These are phyloP conservation scores for Limnanthes douglasii DNA, from an alignment of 345 rosid species.

Conservation along the genomic window DNA sequence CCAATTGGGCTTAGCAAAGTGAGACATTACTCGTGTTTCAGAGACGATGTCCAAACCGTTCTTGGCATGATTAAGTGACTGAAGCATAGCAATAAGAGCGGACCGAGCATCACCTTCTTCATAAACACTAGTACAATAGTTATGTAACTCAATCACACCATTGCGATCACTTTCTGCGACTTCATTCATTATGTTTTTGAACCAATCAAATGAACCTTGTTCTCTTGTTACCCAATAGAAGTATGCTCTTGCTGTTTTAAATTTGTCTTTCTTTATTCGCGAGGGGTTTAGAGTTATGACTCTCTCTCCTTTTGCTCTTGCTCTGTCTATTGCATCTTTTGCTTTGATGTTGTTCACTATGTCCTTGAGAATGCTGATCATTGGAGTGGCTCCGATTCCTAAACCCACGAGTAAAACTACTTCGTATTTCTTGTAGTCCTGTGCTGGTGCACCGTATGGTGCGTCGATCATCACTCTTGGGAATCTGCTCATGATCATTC, in stretches of 20 bases:
- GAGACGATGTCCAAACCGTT: slow-evolving; percentile 68
- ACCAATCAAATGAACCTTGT: slow-evolving; percentile 84
- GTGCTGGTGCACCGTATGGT: slow-evolving; percentile 89
- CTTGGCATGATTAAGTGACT: slow-evolving; percentile 56
- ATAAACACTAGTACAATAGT: slow-evolving; percentile 71
- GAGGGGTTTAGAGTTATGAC: slow-evolving; percentile 13
- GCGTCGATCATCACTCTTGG: slow-evolving; percentile 66
- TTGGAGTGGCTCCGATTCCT: slow-evolving; percentile 84
- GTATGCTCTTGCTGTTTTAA: slow-evolving; percentile 61
- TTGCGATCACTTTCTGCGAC: slow-evolving; percentile 52
- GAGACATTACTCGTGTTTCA: slow-evolving; percentile 67
- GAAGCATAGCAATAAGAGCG: slow-evolving; percentile 71
- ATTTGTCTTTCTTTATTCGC: slow-evolving; percentile 24
- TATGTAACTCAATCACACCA: slow-evolving; percentile 56
- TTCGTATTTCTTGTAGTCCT: slow-evolving; percentile 67
- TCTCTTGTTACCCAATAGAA: slow-evolving; percentile 83
- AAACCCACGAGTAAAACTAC: slow-evolving; percentile 63
- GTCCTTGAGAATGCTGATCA: slow-evolving; percentile 82
- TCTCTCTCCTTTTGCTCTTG: slow-evolving; percentile 13
- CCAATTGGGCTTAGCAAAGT: slow-evolving; percentile 76
- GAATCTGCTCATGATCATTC: slow-evolving; percentile 33
- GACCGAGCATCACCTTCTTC: slow-evolving; percentile 85
- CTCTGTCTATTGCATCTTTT: slow-evolving; percentile 26
- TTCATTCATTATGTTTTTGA: slow-evolving; percentile 69
- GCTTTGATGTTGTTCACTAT: slow-evolving; percentile 51